Base-by-base conservation (phyloP, 768 basidiomycete species). In the Phlegmacium glaucopus region DNA sequence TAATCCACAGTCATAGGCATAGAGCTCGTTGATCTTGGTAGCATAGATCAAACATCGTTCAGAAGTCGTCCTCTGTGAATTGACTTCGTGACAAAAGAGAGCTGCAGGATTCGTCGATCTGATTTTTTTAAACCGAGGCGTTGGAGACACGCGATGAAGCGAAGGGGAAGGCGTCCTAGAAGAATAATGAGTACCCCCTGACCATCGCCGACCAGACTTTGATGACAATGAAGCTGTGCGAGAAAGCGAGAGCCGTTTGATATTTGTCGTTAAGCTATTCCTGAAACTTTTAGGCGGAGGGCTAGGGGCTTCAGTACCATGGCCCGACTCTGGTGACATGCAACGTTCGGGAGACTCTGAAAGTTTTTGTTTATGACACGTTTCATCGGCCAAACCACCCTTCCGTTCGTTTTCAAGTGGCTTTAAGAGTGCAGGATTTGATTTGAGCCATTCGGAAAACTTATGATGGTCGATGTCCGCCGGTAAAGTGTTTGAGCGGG, bases 1-100 rank as follows among this genome's bases (percentile, higher is more conserved):
- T 44, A 94, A 66, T 27, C 91, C 90, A 55, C 85, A 86, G 57
- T 91, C 87, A 58, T 80, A 82, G 50, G 74, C 69, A 45, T 80
- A 80, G 15, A 94, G 63, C 60, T 93, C 89, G 58, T 90, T 90
- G 53, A 94, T 89, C 70, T 92, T 94, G 54, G 72, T 69, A 18
- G 87, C 85, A 56, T 94, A 94, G 30, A 82, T 79, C 17, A 68
- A 60, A 49, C 85, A 87, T 40, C 91, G 76, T 57, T 93, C 91
- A 4, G 79, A 50, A 2, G 85, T 57, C 25, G 74, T 82, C 52
- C 70, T 77, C 63, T 75, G 74, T 11, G 65, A 59, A 26, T 72
- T 56, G 4, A 94, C 72, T 58, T 94, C 89, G 37, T 75, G 69
- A 56, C 77, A 87, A 53, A 75, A 74, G 82, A 94, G 79, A 10